Conservation (phyloP, 108 stramenopile genomes). For the Pseudonitzschia pungens region DNA sequence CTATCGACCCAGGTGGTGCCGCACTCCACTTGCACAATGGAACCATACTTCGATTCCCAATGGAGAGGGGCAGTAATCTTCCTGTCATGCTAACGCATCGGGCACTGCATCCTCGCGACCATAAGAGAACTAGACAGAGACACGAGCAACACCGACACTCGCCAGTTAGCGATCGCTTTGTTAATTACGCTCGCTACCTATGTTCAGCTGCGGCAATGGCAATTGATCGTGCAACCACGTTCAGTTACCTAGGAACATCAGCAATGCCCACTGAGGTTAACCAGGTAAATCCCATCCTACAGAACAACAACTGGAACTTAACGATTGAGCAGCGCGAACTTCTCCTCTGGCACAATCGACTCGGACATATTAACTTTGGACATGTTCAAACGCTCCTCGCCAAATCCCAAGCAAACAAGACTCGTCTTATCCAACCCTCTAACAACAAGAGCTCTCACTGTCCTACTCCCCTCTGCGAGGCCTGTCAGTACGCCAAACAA, state of each 20-base stretch:
- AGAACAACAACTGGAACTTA: conserved; percentile 37
- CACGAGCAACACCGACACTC: no score
- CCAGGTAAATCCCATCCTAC: no score
- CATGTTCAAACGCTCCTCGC: not conserved
- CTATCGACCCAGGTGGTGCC: not conserved
- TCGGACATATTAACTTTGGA: conserved; percentile 28
- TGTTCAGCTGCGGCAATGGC: not conserved
- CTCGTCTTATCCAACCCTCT: not conserved
- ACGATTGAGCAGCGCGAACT: conserved; percentile 29
- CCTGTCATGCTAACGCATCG: conserved; percentile 21
- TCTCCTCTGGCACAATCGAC: conserved; percentile 31
- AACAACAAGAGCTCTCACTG: not conserved
- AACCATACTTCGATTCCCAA: conserved; percentile 22
- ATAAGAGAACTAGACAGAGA: no score
- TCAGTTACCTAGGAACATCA: not conserved
- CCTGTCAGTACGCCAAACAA: conserved; percentile 34
- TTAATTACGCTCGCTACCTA: not conserved
- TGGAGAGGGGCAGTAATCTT: conserved; percentile 15
- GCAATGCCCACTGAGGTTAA: not conserved
- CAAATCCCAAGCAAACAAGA: not conserved
- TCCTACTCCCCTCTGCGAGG: conserved; percentile 21
- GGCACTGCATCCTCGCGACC: not conserved
- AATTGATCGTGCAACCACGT: not conserved
- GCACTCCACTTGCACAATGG: not conserved
- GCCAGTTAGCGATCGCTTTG: not conserved